A percentile compares a stretch with the other conserved stretches of the same genome.
phyloP scores from a whole-genome alignment of 2,329 filamentous ascomycete species.

The Sporothrix pseudoabietina region DNA sequence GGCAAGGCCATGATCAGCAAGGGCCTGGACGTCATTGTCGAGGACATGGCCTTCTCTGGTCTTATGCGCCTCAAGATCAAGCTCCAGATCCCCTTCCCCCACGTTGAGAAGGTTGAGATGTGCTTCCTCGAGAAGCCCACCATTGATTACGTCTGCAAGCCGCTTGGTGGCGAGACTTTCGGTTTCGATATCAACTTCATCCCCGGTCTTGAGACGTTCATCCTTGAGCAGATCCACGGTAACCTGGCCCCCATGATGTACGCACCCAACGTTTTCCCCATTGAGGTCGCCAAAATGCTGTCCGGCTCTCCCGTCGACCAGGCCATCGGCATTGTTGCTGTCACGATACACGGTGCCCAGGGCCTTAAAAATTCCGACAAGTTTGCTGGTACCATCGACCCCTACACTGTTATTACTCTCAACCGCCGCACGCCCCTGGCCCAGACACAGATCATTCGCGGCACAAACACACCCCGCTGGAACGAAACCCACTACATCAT shows the following conservation, averaged over 20 bases:
- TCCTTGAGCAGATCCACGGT: constrained; percentile 92
- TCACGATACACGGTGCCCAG: constrained; percentile 87
- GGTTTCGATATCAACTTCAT: constrained; percentile 99
- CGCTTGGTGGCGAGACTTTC: constrained; percentile 89
- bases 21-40: constrained; percentile 93
- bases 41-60: constrained; percentile 95
- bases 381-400: constrained; percentile 88
- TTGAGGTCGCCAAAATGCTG: constrained; percentile 98
- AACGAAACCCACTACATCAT: constrained; percentile 97
- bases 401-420: constrained; percentile 82
- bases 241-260: constrained; percentile 98
- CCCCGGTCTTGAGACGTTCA: constrained; percentile 89
- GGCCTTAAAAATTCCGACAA: constrained; percentile 95
- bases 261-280: constrained; percentile 93
- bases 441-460: constrained; percentile 83
- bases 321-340: constrained; percentile 88
- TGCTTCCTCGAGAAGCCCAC: constrained; percentile 87
- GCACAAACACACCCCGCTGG: constrained; percentile 87
- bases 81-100: constrained; percentile 92
- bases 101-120: constrained; percentile 92
- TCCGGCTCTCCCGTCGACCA: constrained; percentile 92
- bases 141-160: constrained; percentile 98
- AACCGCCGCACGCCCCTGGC: constrained; percentile 81
- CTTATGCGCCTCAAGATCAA: constrained; percentile 98
- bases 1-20: constrained; percentile 98